These are phyloP conservation scores for Zygotorulaspora danielsina DNA, from an alignment of 805 yeast genomes.

Conservation along the genomic window DNA sequence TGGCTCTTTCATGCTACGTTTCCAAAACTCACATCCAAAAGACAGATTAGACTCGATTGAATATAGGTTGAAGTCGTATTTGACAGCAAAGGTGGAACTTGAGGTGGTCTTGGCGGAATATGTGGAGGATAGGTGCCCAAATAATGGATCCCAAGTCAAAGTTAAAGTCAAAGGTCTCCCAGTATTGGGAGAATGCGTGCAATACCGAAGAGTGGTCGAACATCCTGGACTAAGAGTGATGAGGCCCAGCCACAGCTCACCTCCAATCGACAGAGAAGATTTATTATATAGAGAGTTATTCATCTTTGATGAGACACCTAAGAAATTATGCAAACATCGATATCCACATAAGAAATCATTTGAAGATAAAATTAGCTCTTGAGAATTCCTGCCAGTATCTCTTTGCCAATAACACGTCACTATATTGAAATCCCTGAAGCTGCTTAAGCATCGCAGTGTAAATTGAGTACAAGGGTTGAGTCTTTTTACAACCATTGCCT, in stretches of 20 bases:
- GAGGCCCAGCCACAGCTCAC: conserved; percentile 86
- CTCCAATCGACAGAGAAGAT: conserved; percentile 70
- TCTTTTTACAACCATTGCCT: conserved; percentile 76
- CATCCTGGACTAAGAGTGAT: conserved; percentile 82
- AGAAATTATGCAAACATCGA: conserved; percentile 67
- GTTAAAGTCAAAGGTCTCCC: conserved; percentile 90
- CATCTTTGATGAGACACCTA: conserved; percentile 36
- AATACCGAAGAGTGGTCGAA: conserved; percentile 78
- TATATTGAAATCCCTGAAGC: conserved; percentile 51
- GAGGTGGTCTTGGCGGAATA: conserved; percentile 79
- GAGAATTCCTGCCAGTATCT: conserved; percentile 56
- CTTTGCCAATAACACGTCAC: conserved; percentile 69
- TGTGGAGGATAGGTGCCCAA: conserved; percentile 85
- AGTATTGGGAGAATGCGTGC: conserved; percentile 78
- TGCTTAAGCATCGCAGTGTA: conserved; percentile 70
- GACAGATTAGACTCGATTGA: conserved; percentile 86
- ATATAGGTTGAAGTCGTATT: conserved; percentile 84
- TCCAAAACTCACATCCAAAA: conserved; percentile 82
- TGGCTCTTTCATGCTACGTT: conserved; percentile 33
- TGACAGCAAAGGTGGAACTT: conserved; percentile 71
- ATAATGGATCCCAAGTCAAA: conserved; percentile 76
- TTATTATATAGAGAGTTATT: conserved; percentile 48
- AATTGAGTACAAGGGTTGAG: conserved; percentile 58
- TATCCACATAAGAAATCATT: conserved; percentile 81
- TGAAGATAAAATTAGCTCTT: conserved; percentile 76